These are phyloP conservation scores for Lachnellula cervina DNA, from an alignment of 2,329 filamentous ascomycete species.

Conservation along the genomic window DNA sequence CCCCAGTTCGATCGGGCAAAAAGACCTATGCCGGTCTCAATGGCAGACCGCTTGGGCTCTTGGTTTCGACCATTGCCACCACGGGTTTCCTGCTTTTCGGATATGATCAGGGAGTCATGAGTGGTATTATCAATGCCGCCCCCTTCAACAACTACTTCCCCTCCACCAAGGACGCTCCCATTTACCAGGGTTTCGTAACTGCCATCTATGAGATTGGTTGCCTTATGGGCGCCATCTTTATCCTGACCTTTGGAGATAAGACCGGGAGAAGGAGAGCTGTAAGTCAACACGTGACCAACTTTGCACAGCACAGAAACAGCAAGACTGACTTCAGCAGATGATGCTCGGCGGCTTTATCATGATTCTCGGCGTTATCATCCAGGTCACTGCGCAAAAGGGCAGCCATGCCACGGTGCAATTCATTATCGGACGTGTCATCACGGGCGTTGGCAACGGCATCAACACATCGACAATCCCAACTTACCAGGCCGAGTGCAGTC, in stretches of 20 bases:
- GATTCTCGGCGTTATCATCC: constrained; percentile 49
- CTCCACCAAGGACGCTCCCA: constrained; percentile 47
- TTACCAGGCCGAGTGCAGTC: constrained; percentile 57
- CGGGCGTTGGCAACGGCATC: constrained; percentile 48
- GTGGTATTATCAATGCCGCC: constrained; percentile 59
- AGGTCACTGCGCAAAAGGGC: constrained; percentile 34
- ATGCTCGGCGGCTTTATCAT: constrained; percentile 54
- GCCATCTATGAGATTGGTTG: constrained; percentile 54
- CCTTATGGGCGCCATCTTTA: constrained; percentile 46
- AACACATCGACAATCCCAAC: constrained; percentile 48
- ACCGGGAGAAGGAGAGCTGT: constrained; percentile 53
- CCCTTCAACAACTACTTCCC: constrained; percentile 81
- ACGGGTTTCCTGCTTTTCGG: constrained; percentile 82
- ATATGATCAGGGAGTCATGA: constrained; percentile 85
- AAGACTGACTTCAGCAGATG: constrained; percentile 36
- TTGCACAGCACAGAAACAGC: constrained; percentile 41
- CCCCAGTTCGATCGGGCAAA: constrained; percentile 13
- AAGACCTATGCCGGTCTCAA: constrained; percentile 57
- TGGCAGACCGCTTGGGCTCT: constrained; percentile 61
- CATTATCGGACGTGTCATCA: constrained; percentile 47
- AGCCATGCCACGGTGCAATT: constrained; percentile 45
- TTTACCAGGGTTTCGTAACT: constrained; percentile 45
- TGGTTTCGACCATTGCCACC: constrained; percentile 65
- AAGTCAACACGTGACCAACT: constrained; percentile 27
- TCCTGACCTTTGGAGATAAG: constrained; percentile 47